These are phyloP conservation scores for Phialocephala sp. DNA, from an alignment of 2,329 filamentous ascomycete genomes.

Conservation along the genomic window DNA sequence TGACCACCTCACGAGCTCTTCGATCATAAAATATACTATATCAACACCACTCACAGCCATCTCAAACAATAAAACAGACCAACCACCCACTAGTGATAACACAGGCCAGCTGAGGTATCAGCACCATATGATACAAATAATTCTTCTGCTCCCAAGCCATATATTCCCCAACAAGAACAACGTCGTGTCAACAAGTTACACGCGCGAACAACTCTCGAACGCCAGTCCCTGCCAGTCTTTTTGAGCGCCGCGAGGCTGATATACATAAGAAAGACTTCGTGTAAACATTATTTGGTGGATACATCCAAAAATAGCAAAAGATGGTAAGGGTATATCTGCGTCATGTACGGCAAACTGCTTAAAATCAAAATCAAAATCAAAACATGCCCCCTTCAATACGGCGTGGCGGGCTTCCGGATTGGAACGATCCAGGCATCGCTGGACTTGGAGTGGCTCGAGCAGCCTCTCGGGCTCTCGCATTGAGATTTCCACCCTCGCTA, in stretches of 20 bases:
- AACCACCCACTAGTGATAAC: neutral
- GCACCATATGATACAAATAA: conserved; percentile 2
- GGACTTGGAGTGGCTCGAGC: conserved; percentile 37
- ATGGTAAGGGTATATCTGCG: conserved; percentile 35
- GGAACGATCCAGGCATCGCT: conserved; percentile 35
- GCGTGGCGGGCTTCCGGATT: conserved; percentile 30
- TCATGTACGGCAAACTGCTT: conserved; percentile 19
- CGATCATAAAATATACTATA: conserved; percentile 5
- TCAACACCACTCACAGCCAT: neutral
- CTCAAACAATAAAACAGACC: conserved; percentile 9
- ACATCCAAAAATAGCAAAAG: conserved; percentile 20
- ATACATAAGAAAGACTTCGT: conserved; percentile 33
- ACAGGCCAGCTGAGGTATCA: conserved; percentile 2
- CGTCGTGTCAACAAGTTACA: conserved; percentile 4
- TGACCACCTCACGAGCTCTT: conserved; percentile 8
- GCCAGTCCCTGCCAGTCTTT: conserved; percentile 34
- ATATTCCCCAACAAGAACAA: neutral
- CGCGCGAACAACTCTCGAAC: conserved; percentile 20
- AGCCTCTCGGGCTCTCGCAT: conserved; percentile 37
- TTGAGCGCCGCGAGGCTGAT: conserved; percentile 30
- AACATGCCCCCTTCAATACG: conserved; percentile 41
- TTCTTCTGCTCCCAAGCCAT: neutral
- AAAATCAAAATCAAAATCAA: conserved; percentile 25
- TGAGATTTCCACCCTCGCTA: conserved; percentile 43
- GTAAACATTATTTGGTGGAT: conserved; percentile 37